phyloP scores from a whole-genome alignment of 306 rosid species.

The Notholithocarpus densiflorus region DNA sequence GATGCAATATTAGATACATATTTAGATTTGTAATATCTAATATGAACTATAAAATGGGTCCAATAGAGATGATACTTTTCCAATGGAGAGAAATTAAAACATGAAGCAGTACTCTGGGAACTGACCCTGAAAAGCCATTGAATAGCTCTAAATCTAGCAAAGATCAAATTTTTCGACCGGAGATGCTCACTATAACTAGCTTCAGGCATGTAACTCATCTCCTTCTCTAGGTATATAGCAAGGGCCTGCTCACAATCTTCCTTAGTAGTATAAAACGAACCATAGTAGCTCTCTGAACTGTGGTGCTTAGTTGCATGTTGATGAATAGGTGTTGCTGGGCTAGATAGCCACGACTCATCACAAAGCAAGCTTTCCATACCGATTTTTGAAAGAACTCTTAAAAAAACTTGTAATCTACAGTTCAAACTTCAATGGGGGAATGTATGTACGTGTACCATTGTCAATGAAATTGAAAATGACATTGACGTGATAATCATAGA shows the following conservation, averaged over 20 bases:
- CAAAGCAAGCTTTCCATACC: conserved; percentile 43
- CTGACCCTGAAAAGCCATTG: conserved; percentile 57
- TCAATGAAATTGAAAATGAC: not conserved
- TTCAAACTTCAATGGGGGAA: not conserved
- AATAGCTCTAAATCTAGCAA: conserved; percentile 37
- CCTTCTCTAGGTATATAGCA: conserved; percentile 35
- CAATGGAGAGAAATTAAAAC: not conserved
- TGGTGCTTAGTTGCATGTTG: not conserved
- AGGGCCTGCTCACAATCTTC: conserved; percentile 34
- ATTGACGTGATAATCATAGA: not conserved
- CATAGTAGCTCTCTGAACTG: not conserved
- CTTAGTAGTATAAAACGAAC: conserved; percentile 3
- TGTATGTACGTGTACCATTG: not conserved
- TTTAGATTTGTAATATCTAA: too few species aligned
- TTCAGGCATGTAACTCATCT: conserved; percentile 31
- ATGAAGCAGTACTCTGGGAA: not conserved
- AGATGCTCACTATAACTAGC: conserved; percentile 26
- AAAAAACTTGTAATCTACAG: too few species aligned
- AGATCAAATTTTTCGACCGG: conserved; percentile 19
- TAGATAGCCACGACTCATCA: conserved; percentile 44
- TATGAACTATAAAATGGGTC: too few species aligned
- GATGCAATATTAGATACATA: too few species aligned
- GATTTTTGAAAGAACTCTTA: not conserved
- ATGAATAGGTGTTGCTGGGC: conserved; percentile 4
- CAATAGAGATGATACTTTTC: too few species aligned